These are phyloP conservation scores for Fagopyrum tataricum DNA, from an alignment of 148 eudicot species.

Conservation along the genomic window DNA sequence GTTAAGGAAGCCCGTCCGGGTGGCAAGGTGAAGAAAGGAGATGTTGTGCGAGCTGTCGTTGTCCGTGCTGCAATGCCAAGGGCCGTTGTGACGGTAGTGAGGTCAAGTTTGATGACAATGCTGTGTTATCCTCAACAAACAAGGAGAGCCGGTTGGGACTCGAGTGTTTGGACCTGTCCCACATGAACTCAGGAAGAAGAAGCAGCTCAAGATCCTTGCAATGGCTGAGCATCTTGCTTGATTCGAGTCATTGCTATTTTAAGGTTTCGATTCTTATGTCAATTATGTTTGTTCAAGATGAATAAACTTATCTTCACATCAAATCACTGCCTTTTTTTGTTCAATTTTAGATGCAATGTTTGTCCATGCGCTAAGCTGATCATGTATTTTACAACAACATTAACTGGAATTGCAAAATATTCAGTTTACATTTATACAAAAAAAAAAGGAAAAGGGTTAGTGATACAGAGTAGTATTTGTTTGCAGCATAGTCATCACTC, in stretches of 20 bases:
- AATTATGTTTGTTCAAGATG: background rate
- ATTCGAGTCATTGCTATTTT: background rate
- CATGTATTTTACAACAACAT: too few relatives aligned
- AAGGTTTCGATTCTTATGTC: background rate
- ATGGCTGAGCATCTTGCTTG: constrained; percentile 61
- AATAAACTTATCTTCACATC: background rate
- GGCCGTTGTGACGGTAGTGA: constrained; percentile 87
- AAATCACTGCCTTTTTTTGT: background rate
- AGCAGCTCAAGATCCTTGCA: constrained; percentile 77
- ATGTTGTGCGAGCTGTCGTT: constrained; percentile 72
- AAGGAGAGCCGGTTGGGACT: constrained; percentile 80
- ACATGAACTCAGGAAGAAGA: constrained; percentile 72
- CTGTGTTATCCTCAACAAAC: constrained; percentile 77
- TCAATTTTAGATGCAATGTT: background rate
- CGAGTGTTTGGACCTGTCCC: constrained; percentile 88
- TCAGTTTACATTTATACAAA: too few relatives aligned
- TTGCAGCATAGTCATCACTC: too few relatives aligned
- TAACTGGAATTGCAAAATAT: too few relatives aligned
- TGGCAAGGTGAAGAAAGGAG: constrained; percentile 89
- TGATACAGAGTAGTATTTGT: too few relatives aligned
- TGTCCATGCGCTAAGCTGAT: too few relatives aligned
- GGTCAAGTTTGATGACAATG: constrained; percentile 86
- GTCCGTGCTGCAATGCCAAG: constrained; percentile 78
- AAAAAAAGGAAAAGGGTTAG: too few relatives aligned
- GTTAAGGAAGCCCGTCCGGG: constrained; percentile 70